Evolutionary conservation across 2,329 filamentous ascomycete genomes (phyloP), one percentile per base, ranked within the genome.

Genomic region (Penicillium sp.): DNA sequence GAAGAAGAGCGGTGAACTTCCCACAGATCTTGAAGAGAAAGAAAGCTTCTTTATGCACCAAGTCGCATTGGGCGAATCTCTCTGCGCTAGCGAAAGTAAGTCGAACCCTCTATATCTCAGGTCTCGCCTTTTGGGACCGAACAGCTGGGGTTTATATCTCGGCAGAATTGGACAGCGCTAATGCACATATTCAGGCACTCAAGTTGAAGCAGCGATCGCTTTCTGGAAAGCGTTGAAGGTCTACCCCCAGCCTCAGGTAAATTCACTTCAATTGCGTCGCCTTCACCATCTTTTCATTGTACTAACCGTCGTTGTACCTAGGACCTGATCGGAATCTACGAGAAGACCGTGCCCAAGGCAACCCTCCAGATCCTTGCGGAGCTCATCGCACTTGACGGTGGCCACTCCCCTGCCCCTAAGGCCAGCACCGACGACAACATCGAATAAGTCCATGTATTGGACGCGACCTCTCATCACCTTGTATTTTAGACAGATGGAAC

Each of bases 151-250:
- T n/a, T n/a, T 19, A 45, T 6, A 16, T 10, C 9, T 30, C 16
- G 13, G 18, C 11, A 7, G 6, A 12, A 38, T 22, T 37, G 10
- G 29, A 38, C 5, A 13, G 9, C 10, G 42, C 42, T 45, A 45
- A 45, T 8, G 4, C 28, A 9, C 19, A 30, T 22, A 36, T 44
- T 22, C 56, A 74, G 73, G 69, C 40, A 64, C 68, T 41, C 64
- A 74, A 49, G 73, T 95, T 51, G 91, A 96, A 59, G 89, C 93
- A 43, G 92, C 93, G 40, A 77, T 97, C 53, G 89, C 88, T 72
- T 99, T 99, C 77, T 99, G 97, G 82, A 95, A 91, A 80, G 93
- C 91, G 37, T 82, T 99, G 60, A 99, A 99, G 81, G 93, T 97
- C 62, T 99, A 99, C 76, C 93, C 93, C 44, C 87, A 89, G 64